These are phyloP conservation scores for Leptographium wingfieldii DNA, from an alignment of 2,329 filamentous ascomycete genomes.

Conservation along the genomic window DNA sequence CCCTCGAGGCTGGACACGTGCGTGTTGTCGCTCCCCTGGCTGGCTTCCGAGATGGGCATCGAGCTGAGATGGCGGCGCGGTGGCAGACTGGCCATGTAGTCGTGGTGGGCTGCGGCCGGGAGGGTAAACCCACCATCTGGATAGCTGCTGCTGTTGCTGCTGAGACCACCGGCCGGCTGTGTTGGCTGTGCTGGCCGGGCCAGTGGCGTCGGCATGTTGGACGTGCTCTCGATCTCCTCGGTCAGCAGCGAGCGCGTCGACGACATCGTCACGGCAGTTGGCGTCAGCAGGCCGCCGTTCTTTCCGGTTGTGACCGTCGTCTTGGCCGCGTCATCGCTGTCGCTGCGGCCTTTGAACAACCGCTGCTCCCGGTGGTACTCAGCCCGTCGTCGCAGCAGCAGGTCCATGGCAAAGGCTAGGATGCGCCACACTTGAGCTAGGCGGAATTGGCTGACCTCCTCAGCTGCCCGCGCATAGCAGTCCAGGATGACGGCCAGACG, in stretches of 20 bases:
- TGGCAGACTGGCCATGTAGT: constrained; percentile 13
- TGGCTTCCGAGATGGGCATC: constrained; percentile 35
- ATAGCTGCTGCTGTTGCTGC: constrained; percentile 4
- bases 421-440: constrained; percentile 54
- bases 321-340: not conserved
- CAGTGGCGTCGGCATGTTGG: constrained; percentile 47
- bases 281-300: too few relatives aligned
- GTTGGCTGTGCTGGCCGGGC: not conserved
- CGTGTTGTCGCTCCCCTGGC: constrained; percentile 34
- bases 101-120: constrained; percentile 32
- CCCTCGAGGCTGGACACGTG: constrained; percentile 44
- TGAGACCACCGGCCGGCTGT: not conserved
- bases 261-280: not conserved
- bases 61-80: constrained; percentile 35
- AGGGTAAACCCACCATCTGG: constrained; percentile 31
- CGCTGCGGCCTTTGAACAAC: too few relatives aligned
- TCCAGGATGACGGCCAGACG: constrained; percentile 40
- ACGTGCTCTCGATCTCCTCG: constrained; percentile 49
- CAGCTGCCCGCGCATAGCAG: constrained; percentile 44
- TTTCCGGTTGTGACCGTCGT: not conserved
- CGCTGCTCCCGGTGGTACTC: constrained; percentile 36
- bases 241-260: constrained; percentile 32
- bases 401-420: constrained; percentile 40
- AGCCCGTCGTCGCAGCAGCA: constrained; percentile 41
- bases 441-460: constrained; percentile 42